A percentile compares a stretch with the other conserved stretches of the same genome.
Evolutionary conservation across 768 basidiomycete species (phyloP).

Genomic region (Mycena olivaceomarginata): DNA sequence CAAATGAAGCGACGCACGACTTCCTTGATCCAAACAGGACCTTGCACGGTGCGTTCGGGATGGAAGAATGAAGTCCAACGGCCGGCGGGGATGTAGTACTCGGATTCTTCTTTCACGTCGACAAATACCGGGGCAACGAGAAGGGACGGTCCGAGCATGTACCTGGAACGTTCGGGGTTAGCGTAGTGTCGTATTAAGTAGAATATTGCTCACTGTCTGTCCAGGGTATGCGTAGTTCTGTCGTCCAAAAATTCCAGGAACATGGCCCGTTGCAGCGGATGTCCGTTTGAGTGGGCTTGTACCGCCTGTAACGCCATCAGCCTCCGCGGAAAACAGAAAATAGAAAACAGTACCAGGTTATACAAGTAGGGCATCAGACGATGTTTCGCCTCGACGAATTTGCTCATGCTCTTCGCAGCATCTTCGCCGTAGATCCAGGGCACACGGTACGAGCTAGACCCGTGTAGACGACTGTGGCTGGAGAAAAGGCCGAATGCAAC

Average conservation of each 20-base stretch:
- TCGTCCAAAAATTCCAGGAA: conserved; percentile 79
- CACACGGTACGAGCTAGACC: conserved; percentile 84
- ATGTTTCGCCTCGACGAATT: conserved; percentile 78
- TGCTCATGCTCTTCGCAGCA: conserved; percentile 78
- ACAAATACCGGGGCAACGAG: conserved; percentile 80
- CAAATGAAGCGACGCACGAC: conserved; percentile 18
- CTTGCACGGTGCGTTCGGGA: conserved; percentile 70
- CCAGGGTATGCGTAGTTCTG: conserved; percentile 75
- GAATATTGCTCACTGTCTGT: conserved; percentile 74
- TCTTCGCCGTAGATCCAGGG: conserved; percentile 87
- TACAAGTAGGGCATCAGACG: conserved; percentile 86
- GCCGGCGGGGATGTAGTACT: conserved; percentile 78
- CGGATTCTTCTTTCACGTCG: conserved; percentile 69
- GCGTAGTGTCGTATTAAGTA: conserved; percentile 7
- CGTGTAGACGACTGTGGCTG: conserved; percentile 85
- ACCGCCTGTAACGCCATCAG: conserved; percentile 63
- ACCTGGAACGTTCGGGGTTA: conserved; percentile 35
- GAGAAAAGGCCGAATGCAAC: conserved; percentile 87
- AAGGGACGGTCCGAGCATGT: conserved; percentile 68
- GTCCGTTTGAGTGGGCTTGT: conserved; percentile 68
- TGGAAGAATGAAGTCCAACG: conserved; percentile 78
- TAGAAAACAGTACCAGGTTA: conserved; percentile 62
- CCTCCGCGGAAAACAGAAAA: background rate
- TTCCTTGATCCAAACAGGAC: conserved; percentile 79
- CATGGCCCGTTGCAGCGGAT: conserved; percentile 79